Evolutionary conservation across 768 basidiomycete genomes (phyloP).

Genomic region (Suillus clintonianus): DNA sequence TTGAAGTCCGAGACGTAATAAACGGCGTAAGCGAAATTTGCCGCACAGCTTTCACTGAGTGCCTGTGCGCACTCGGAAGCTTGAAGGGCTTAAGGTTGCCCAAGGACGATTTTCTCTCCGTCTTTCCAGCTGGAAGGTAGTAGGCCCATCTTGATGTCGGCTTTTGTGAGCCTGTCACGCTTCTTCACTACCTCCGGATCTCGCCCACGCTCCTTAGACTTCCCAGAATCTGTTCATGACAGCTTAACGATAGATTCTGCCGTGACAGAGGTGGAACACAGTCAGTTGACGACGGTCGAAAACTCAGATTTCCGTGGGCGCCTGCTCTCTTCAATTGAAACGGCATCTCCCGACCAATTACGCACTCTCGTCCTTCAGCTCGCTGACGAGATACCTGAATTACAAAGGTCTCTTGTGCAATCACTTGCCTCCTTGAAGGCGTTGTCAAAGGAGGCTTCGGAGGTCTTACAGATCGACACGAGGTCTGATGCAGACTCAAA

Average conservation of each 20-base stretch:
- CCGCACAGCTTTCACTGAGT: background rate
- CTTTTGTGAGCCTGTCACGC: background rate
- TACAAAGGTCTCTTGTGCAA: background rate
- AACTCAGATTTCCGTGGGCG: background rate
- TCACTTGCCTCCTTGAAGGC: background rate
- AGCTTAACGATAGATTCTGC: background rate
- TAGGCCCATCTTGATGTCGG: background rate
- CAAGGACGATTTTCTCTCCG: no score
- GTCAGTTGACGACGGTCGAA: background rate
- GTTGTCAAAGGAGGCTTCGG: background rate
- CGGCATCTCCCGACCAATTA: background rate
- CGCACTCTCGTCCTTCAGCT: background rate
- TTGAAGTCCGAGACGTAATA: background rate
- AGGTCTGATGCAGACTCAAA: background rate
- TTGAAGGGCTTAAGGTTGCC: background rate
- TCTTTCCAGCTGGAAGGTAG: background rate
- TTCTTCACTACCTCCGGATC: background rate
- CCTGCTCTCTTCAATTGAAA: background rate
- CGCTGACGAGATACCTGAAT: constrained; percentile 1
- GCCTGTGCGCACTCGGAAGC: background rate
- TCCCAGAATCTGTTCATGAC: background rate
- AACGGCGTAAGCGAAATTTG: background rate
- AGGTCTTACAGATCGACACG: background rate
- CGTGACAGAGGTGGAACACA: background rate
- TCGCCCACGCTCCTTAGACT: background rate